Conservation (phyloP, 2,329 filamentous ascomycete genomes). For the Penicillium sp. region DNA sequence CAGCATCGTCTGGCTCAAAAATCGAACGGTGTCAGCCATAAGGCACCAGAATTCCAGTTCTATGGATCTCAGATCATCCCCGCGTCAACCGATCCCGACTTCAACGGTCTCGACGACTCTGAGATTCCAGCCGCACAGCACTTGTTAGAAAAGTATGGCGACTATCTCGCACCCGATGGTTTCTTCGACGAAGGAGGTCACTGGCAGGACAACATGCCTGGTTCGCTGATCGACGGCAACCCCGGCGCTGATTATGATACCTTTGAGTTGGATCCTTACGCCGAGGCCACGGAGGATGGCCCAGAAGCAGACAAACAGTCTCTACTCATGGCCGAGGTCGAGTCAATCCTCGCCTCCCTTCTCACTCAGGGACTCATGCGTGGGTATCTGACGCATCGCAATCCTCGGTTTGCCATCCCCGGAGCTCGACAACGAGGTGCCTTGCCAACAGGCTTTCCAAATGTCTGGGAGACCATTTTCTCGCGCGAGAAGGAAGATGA, state of each 20-base stretch:
- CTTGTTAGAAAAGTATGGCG: conserved; percentile 34
- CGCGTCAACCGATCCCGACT: conserved; percentile 38
- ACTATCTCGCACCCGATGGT: conserved; percentile 38
- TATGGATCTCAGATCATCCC: conserved; percentile 35
- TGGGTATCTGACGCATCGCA: conserved; percentile 79
- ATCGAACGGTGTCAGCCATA: conserved; percentile 9
- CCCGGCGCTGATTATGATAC: conserved; percentile 39
- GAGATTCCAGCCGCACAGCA: conserved; percentile 8
- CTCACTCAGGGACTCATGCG: conserved; percentile 78
- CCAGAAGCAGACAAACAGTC: conserved; percentile 26
- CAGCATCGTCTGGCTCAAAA: conserved; percentile 23
- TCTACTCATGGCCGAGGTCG: conserved; percentile 65
- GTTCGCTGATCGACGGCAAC: conserved; percentile 31
- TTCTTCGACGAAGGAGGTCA: conserved; percentile 39
- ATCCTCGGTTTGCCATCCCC: conserved; percentile 77
- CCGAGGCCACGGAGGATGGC: conserved; percentile 35
- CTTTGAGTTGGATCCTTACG: conserved; percentile 61
- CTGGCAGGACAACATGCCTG: conserved; percentile 28
- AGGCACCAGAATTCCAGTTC: conserved; percentile 13
- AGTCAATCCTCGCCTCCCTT: conserved; percentile 74
- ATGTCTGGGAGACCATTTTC: conserved; percentile 68
- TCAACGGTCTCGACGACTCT: conserved; percentile 24
- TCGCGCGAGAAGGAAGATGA: conserved; percentile 62
- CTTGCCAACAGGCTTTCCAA: conserved; percentile 63
- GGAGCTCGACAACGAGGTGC: conserved; percentile 58